Evolutionary conservation across 768 basidiomycete species (phyloP), one percentile per base, ranked within the genome.

Genomic region (Leccinum longicurvipes): DNA sequence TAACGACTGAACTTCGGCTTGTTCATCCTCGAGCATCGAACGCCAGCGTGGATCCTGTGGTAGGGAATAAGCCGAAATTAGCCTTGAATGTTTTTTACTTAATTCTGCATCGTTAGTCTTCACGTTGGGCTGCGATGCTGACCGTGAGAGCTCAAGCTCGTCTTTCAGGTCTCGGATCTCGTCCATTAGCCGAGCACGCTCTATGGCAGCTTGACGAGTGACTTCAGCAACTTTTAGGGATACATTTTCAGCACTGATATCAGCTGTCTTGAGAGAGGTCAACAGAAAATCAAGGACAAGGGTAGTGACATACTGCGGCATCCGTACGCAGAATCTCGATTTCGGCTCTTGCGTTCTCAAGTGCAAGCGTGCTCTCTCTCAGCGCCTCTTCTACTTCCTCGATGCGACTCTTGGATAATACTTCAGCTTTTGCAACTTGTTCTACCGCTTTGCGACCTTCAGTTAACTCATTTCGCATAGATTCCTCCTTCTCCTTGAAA

Each of bases 321-420:
- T 97, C 96, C 31, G 81, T 73, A 52, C 95, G 76, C 44, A 85
- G 63, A 73, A 72, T 68, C 74, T 99, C 96, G 12, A 98, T 88
- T 71, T 99, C 96, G 14, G 90, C 91, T 53, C 90, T 77, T 6
- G 94, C 90, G 63, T 87, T 88, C 70, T 98, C 95, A 10, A 98
- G 79, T 0, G 95, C 91, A 45, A 84, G 78, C 3, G 86, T 87
- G 61, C 89, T 92, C 74, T 98, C 94, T 59, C 87, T 77, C 39
- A 98, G 74, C 3, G 96, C 96, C 63, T 89, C 90, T 68, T 96
- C 93, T 21, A 93, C 80, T 68, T 99, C 96, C 55, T 86, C 87
- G 0, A 92, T 78, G 27, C 93, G 80, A 28, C 72, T 69, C 56
- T 86, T 81, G 1, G 87, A 83, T 42, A 71, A 69, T 14, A 74